Base-by-base conservation (phyloP, 2,329 filamentous ascomycete genomes). In the Niveomyces coronatus region DNA sequence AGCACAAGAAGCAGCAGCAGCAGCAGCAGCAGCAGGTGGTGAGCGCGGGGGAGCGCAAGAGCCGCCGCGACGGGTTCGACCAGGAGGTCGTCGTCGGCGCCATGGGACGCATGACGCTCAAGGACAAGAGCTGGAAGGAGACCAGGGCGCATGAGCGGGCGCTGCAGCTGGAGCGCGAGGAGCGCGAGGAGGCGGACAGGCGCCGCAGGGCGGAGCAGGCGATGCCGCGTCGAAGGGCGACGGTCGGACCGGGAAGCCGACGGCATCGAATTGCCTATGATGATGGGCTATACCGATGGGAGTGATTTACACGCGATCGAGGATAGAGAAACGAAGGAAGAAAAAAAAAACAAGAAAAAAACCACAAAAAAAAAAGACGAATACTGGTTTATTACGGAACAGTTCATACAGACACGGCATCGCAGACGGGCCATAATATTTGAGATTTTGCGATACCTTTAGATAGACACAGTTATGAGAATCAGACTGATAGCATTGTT, bases 161-260 rank as follows among this genome's bases (percentile, higher is more conserved):
- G 18, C 47, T 47, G 15, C 47, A 51, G 17, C 48, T 49, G 36
- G 53, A 57, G 31, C 45, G 46, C 36, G 50, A 52, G 31, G 57
- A 63, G 35, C 56, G 60, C 14, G 62, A 64, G 42, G 62, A 57
- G 3, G 58, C 62, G 51, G 53, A 48, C 10, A 53, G 54, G 33
- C 58, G 64, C 24, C 53, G 67, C 3, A 55, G 45, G n/a, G n/a
- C n/a, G 40, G 61, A 67, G 49, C 57, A 64, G 15, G 59, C 64
- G 54, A 54, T 56, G 44, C 62, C 60, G 4, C 51, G 49, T 28
- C 57, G 61, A 14, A 53, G 58, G 2, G 53, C 60, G 3, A 58
- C 58, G 3, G 54, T 64, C 9, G 57, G 56, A 14, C 49, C 60
- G 18, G 55, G 55, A 35, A 56, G 53, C 44, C 52, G 58, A 17